A percentile compares a stretch with the other conserved stretches of the same genome.
These are phyloP conservation scores for Aspergillus sp. DNA, from an alignment of 2,329 filamentous ascomycete species.

Conservation along the genomic window DNA sequence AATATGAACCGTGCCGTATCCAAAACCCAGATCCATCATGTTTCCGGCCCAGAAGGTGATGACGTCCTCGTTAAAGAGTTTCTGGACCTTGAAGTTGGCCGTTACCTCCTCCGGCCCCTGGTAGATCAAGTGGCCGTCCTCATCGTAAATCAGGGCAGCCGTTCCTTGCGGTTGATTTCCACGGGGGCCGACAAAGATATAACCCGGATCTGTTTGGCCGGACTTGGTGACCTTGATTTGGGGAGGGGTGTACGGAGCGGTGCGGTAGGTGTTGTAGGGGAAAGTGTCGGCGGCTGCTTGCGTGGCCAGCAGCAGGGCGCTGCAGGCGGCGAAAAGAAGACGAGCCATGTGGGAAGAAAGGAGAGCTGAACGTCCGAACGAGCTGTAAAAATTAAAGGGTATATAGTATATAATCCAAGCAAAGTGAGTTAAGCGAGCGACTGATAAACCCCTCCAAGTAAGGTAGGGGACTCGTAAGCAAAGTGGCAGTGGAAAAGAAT, in stretches of 20 bases:
- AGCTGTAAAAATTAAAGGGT: neutral
- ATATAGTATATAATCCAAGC: neutral
- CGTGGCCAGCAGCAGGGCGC: conserved; percentile 21
- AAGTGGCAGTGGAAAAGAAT: neutral
- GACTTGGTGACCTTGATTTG: conserved; percentile 34
- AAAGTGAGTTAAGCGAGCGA: neutral
- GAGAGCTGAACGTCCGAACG: neutral
- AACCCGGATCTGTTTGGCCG: conserved; percentile 35
- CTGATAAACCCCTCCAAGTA: neutral
- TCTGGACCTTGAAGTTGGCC: conserved; percentile 39
- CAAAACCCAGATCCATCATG: conserved; percentile 30
- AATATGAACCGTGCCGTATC: conserved; percentile 35
- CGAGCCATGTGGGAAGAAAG: conserved; percentile 12
- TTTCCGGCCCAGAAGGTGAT: conserved; percentile 42
- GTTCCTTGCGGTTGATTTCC: conserved; percentile 29
- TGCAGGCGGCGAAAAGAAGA: conserved; percentile 15
- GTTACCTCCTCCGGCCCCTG: conserved; percentile 36
- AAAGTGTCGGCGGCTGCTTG: conserved; percentile 22
- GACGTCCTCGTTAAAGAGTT: conserved; percentile 35
- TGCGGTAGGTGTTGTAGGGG: conserved; percentile 21
- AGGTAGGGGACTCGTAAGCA: neutral
- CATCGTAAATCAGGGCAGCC: conserved; percentile 40
- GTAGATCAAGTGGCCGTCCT: conserved; percentile 39
- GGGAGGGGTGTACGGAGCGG: conserved; percentile 27
- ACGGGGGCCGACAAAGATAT: conserved; percentile 38